phyloP scores from a whole-genome alignment of 305 asterid species.

The Solanum hybrid region DNA sequence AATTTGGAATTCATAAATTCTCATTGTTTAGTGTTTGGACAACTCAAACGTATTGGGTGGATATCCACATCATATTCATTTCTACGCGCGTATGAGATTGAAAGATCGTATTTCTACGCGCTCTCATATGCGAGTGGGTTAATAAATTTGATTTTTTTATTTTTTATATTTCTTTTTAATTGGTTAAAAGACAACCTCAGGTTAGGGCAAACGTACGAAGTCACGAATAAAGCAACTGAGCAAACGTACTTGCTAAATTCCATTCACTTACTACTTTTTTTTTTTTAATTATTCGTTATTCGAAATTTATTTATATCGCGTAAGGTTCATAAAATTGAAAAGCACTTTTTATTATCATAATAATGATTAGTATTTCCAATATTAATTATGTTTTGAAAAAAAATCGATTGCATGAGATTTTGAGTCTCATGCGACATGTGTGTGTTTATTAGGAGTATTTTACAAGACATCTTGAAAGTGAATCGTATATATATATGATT shows the following conservation, averaged over 20 bases:
- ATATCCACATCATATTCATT: neutral
- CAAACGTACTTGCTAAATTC: neutral
- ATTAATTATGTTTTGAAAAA: neutral
- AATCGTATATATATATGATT: neutral
- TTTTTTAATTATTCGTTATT: neutral
- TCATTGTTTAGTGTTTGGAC: neutral
- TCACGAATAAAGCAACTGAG: neutral
- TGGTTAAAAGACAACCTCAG: neutral
- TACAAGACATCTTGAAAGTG: neutral
- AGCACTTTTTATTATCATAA: neutral
- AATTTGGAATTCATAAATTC: neutral
- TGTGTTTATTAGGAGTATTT: neutral
- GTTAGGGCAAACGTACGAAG: constrained; percentile 4
- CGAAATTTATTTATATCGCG: neutral
- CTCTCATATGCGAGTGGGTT: neutral
- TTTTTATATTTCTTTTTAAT: neutral
- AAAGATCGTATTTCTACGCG: neutral
- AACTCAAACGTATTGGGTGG: neutral
- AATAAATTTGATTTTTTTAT: neutral
- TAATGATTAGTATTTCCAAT: no score
- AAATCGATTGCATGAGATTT: neutral
- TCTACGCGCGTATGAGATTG: neutral
- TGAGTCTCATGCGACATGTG: neutral
- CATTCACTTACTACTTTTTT: neutral
- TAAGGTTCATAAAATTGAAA: neutral